Conservation (phyloP, 2,329 filamentous ascomycete species). For the Aspergillus costaricaensis region DNA sequence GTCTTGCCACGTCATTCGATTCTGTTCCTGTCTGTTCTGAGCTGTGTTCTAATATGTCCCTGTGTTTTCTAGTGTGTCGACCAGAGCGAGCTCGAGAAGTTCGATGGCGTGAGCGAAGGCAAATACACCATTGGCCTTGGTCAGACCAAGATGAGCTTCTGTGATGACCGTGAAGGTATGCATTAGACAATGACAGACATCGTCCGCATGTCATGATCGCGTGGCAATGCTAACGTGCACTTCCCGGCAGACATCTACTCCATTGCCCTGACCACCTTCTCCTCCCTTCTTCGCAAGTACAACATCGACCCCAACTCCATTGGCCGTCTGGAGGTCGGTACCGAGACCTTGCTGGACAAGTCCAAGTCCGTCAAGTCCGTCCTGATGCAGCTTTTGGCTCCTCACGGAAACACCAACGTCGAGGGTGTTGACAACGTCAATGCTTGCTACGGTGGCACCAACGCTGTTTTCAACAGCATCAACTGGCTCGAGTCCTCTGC, state of each 20-base stretch:
- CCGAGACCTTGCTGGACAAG: constrained; percentile 84
- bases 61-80: constrained; percentile 68
- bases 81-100: constrained; percentile 79
- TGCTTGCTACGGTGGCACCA: constrained; percentile 84
- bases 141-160: constrained; percentile 91
- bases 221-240: constrained; percentile 13
- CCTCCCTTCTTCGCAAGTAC: constrained; percentile 79
- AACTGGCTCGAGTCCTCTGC: constrained; percentile 86
- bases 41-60: constrained; percentile 18
- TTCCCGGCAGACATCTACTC: constrained; percentile 78
- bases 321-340: constrained; percentile 80
- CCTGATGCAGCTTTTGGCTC: constrained; percentile 79
- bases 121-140: constrained; percentile 92
- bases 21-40: constrained; percentile 3
- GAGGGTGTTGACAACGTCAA: constrained; percentile 83
- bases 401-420: constrained; percentile 73
- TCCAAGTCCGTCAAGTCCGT: constrained; percentile 90
- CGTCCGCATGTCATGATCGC: background rate
- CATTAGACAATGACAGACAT: background rate
- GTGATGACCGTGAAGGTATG: constrained; percentile 82
- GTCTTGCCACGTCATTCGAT: background rate
- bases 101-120: constrained; percentile 77
- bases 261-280: constrained; percentile 74
- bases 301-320: constrained; percentile 76
- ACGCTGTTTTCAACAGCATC: constrained; percentile 77